Base-by-base conservation (phyloP, 768 basidiomycete genomes). In the Gymnopilus dilepis region DNA sequence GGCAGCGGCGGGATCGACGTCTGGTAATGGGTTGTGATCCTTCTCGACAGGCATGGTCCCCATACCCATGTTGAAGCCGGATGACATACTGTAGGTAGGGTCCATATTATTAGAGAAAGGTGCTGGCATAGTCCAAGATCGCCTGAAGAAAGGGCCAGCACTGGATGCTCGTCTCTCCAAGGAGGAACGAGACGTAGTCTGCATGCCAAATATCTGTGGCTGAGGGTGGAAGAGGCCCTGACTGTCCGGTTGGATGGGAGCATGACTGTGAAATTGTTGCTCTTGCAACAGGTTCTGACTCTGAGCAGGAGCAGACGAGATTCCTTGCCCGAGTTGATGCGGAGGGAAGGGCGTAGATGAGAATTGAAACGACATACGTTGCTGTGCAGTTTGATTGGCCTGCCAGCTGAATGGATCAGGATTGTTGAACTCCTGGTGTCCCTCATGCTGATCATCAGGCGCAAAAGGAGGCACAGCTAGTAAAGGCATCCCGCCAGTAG, bases 391-490 rank as follows among this genome's bases (percentile, higher is more conserved):
- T 22, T 50, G 13, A 28, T 28, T 30, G 7, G 8, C 15, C 47
- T 50, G 30, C 47, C 47, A 50, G 26, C 28, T 50, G 17, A 50
- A 50, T 17, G 47, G 47, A 17, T 30, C 17, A 7, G 56, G 61
- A 51, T 65, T 62, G 21, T 33, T 38, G 52, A 59, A 62, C 12
- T 52, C 48, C 6, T 61, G 26, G 6, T 37, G 54, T 2, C 24
- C 19, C 15, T 33, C 37, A 13, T 22, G 6, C 22, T 43, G 56
- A 33, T 24, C 28, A n/a, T 51, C 0, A 0, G 67, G 56, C 5
- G 76, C 59, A 60, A 84, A 76, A 72, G 80, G 81, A 0, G 83
- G 75, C 1, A 80, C 59, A 0, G 77, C 70, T 0, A 84, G 83
- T 12, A 86, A 65, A 0, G 81, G 68, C 45, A 85, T 84, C 2